Conservation (phyloP, 2,329 filamentous ascomycete genomes). For the Acephala macrosclerotiorum region DNA sequence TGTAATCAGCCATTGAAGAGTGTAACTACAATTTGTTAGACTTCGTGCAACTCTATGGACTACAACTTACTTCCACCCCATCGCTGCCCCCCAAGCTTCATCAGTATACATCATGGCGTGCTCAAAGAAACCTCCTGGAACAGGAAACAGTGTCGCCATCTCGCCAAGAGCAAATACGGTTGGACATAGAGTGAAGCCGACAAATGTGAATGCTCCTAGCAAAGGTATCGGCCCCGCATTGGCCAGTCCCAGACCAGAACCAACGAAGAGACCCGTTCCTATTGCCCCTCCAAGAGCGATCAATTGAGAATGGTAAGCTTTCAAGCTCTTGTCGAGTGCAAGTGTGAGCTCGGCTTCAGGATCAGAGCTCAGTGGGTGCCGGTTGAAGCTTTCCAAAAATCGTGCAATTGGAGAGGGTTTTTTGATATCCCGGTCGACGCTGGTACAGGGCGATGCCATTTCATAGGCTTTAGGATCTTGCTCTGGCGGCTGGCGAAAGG, state of each 20-base stretch:
- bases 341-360: neutral
- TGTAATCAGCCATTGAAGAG: slow-evolving; percentile 82
- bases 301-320: slow-evolving; percentile 89
- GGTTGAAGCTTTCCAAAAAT: slow-evolving; percentile 5
- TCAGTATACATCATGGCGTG: slow-evolving; percentile 93
- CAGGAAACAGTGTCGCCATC: slow-evolving; percentile 89
- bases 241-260: slow-evolving; percentile 73
- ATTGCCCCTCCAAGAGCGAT: slow-evolving; percentile 94
- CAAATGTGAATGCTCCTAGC: slow-evolving; percentile 75
- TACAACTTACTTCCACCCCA: slow-evolving; percentile 82
- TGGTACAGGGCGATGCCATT: neutral
- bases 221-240: slow-evolving; percentile 78
- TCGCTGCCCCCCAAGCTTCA: slow-evolving; percentile 89
- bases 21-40: slow-evolving; percentile 51
- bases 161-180: slow-evolving; percentile 90
- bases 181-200: slow-evolving; percentile 83
- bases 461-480: slow-evolving; percentile 1
- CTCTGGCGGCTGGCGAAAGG: neutral
- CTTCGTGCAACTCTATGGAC: neutral
- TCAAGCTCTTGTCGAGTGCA: slow-evolving; percentile 73
- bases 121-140: slow-evolving; percentile 87
- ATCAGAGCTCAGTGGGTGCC: neutral
- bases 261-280: slow-evolving; percentile 87
- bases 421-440: neutral
- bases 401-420: neutral